Evolutionary conservation across 2,329 filamentous ascomycete species (phyloP).

Genomic region (Sclerotinia borealis): DNA sequence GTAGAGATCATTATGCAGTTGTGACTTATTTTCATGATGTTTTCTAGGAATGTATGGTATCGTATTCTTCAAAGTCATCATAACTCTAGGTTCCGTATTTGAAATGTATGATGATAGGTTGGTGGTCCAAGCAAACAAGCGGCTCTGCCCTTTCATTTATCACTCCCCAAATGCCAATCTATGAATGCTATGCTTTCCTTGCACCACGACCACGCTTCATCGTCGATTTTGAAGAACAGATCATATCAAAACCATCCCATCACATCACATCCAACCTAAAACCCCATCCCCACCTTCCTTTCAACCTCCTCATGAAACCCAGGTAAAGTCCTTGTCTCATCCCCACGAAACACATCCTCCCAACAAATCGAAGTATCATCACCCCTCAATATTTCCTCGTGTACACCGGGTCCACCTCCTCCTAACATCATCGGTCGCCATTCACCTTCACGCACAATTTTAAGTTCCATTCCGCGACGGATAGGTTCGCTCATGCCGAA

Average conservation of each 20-base stretch:
- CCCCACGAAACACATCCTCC: conserved; percentile 89
- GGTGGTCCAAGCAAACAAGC: not conserved
- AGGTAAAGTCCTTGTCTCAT: conserved; percentile 63
- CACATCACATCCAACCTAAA: conserved; percentile 16
- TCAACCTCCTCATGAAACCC: conserved; percentile 92
- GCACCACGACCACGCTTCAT: not conserved
- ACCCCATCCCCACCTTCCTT: conserved; percentile 72
- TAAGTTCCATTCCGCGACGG: conserved; percentile 88
- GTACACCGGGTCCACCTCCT: conserved; percentile 48
- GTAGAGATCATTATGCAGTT: too few relatives aligned
- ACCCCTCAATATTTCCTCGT: conserved; percentile 83
- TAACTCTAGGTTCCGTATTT: not conserved
- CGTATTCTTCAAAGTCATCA: not conserved
- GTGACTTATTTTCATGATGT: too few relatives aligned
- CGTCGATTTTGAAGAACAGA: too few relatives aligned
- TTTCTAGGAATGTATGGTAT: not conserved
- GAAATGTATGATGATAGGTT: not conserved
- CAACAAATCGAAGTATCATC: conserved; percentile 73
- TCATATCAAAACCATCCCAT: not conserved
- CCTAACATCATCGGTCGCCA: conserved; percentile 72
- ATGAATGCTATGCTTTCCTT: not conserved
- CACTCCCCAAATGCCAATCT: not conserved
- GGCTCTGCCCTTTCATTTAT: not conserved
- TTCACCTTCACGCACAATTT: conserved; percentile 73
- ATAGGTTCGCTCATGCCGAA: conserved; percentile 93